A percentile compares a stretch with the other conserved stretches of the same genome.
Conservation (phyloP, 73 alveolate genomes). For the Strombidium stylifer region DNA sequence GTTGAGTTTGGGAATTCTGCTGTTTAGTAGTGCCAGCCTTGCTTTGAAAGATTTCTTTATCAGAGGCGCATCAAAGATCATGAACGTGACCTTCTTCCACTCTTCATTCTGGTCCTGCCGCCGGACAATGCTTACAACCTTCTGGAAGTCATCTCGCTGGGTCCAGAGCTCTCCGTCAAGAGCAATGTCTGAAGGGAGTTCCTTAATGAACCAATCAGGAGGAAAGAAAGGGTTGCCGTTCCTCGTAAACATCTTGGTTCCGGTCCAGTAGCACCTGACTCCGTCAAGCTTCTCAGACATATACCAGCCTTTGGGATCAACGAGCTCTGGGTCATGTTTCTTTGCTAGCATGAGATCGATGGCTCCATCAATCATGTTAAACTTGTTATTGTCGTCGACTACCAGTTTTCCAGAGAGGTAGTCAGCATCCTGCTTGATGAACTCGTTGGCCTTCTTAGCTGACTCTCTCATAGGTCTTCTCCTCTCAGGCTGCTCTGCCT, state of each 20-base stretch:
- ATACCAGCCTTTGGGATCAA: constrained; percentile 77
- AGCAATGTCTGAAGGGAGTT: constrained; percentile 61
- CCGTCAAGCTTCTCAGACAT: constrained; percentile 91
- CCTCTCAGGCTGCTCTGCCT: no score
- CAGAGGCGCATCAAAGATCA: constrained; percentile 83
- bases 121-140: constrained; percentile 66
- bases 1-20: background rate
- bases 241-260: constrained; percentile 62
- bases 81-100: constrained; percentile 69
- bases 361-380: no score
- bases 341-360: constrained; percentile 17
- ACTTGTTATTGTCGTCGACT: no score
- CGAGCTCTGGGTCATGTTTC: constrained; percentile 1
- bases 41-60: constrained; percentile 50
- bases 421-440: no score
- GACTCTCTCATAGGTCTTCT: no score
- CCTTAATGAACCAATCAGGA: constrained; percentile 67
- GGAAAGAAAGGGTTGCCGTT: constrained; percentile 65
- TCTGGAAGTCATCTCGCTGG: constrained; percentile 67
- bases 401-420: no score
- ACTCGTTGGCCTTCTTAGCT: no score
- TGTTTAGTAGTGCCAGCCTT: constrained; percentile 36
- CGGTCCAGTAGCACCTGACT: constrained; percentile 81
- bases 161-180: constrained; percentile 84
- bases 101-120: constrained; percentile 67